Base-by-base conservation (phyloP, 345 rosid genomes). In the Salix exigua region DNA sequence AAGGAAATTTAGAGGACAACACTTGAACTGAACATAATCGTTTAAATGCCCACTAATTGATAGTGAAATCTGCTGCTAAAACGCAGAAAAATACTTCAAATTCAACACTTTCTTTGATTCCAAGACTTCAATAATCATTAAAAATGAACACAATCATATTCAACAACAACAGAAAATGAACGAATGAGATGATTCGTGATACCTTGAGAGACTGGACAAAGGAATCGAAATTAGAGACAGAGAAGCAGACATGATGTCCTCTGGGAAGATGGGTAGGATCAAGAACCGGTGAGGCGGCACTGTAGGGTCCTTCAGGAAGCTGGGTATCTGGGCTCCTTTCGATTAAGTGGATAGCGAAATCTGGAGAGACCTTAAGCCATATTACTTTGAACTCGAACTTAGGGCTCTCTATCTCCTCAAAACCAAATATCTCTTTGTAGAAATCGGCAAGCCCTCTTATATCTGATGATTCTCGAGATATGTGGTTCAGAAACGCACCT, bases 231-330 rank as follows among this genome's bases (percentile, higher is more conserved):
- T 93, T 85, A 71, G 98, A 78, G 82, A 91, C 85, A 23, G 91
- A 75, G 91, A 95, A 84, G 88, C 96, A 91, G 83, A 95, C 78
- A 75, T 93, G 97, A 73, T 91, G 97, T 63, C 98, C 93, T 75
- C 90, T 73, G 44, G 90, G 89, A 62, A 95, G 92, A 81, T 93
- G 88, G 85, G 88, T 82, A 72, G 96, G 93, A 76, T 93, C 93
- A 16, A 53, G 82, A 73, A 86, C 83, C 0, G 93, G 84, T 0
- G 92, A 80, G 11, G 86, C 60, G 61, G 96, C 85, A 76, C 94
- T 91, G 82, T 79, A 95, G 7, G 98, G 99, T 62, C 98, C 87
- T 81, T 95, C 97, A 1, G 98, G 96, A 70, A 95, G 96, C 75
- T 85, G 89, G n/a, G 90, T 78, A 61, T 71, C 79, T 62, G 89